Conservation (phyloP, 2,329 filamentous ascomycete genomes). For the Fusarium paranaense region DNA sequence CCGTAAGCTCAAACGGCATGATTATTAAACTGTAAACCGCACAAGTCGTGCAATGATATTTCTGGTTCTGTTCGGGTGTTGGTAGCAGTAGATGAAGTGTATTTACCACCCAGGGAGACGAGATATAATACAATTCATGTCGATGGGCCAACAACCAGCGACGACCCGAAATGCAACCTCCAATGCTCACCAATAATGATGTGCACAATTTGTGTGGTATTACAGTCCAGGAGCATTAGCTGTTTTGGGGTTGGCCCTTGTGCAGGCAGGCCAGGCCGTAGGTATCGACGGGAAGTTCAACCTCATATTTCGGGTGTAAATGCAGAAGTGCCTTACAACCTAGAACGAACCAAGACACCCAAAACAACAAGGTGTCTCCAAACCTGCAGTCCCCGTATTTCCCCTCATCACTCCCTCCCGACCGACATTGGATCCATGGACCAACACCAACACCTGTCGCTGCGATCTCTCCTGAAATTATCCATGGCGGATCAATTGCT, state of each 20-base stretch:
- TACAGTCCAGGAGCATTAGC: constrained; percentile 29
- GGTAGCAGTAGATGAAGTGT: neutral
- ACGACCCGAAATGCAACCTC: neutral
- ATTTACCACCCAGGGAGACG: neutral
- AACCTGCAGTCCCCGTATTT: constrained; percentile 30
- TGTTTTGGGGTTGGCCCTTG: constrained; percentile 40
- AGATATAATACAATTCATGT: neutral
- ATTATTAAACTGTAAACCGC: constrained; percentile 1
- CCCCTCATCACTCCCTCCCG: constrained; percentile 18
- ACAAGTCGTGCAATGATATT: neutral
- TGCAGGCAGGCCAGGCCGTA: constrained; percentile 1
- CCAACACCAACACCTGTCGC: neutral
- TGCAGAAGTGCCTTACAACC: constrained; percentile 45
- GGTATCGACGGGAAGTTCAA: constrained; percentile 27
- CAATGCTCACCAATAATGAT: constrained; percentile 12
- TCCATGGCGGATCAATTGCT: constrained; percentile 9
- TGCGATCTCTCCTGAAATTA: neutral
- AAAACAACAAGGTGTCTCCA: constrained; percentile 33
- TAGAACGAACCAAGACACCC: constrained; percentile 4
- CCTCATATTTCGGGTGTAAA: constrained; percentile 48
- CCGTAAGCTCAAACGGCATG: constrained; percentile 11
- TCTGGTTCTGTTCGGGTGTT: neutral
- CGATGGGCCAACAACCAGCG: neutral
- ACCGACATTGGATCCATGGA: neutral
- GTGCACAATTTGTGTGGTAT: constrained; percentile 20